Conservation (phyloP, 495 filamentous ascomycete genomes). For the Neurospora sp. region DNA sequence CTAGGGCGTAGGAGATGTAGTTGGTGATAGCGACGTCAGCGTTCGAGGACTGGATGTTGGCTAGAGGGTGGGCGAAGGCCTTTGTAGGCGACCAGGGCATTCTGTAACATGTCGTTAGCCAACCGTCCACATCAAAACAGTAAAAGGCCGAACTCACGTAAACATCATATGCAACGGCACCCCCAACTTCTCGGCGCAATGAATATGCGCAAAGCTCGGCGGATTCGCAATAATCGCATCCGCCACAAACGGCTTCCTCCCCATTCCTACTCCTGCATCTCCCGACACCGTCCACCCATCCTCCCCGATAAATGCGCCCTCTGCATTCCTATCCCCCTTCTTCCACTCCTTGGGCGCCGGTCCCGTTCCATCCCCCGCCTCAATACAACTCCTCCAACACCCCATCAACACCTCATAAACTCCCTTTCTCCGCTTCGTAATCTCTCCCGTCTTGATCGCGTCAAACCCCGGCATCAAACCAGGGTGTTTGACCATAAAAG, state of each 20-base stretch:
- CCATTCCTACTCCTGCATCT: slow-evolving; percentile 8
- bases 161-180: slow-evolving; percentile 61
- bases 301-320: background rate
- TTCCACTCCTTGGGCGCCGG: slow-evolving; percentile 5
- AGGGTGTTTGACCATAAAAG: slow-evolving; percentile 75
- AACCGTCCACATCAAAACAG: background rate
- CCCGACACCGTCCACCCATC: background rate
- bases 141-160: slow-evolving; percentile 13
- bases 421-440: slow-evolving; percentile 45
- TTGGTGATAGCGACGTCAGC: slow-evolving; percentile 50
- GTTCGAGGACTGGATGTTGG: slow-evolving; percentile 53
- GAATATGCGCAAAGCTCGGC: slow-evolving; percentile 55
- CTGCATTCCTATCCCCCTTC: background rate
- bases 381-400: slow-evolving; percentile 52
- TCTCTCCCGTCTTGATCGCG: slow-evolving; percentile 55
- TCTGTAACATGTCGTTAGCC: background rate
- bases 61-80: slow-evolving; percentile 60
- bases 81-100: slow-evolving; percentile 55
- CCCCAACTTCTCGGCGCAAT: slow-evolving; percentile 54
- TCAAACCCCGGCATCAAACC: slow-evolving; percentile 57
- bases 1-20: slow-evolving; percentile 63
- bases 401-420: slow-evolving; percentile 55
- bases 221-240: slow-evolving; percentile 67
- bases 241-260: slow-evolving; percentile 46
- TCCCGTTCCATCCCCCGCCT: slow-evolving; percentile 32